Evolutionary conservation across 1,139 yeast genomes (phyloP).

Genomic region (Diutina siamensis): DNA sequence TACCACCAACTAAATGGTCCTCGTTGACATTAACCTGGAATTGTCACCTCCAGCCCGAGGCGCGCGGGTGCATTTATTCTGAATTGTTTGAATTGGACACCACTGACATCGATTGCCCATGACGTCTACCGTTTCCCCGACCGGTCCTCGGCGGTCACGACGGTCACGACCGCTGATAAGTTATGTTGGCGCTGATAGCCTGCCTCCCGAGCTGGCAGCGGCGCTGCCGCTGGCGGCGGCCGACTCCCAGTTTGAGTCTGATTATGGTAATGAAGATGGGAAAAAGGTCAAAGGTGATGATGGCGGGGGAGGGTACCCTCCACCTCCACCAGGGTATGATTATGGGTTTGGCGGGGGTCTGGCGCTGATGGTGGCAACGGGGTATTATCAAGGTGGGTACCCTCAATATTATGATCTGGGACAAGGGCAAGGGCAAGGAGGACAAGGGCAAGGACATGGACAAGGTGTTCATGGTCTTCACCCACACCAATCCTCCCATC

Average conservation of each 20-base stretch:
- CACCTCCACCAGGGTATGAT: neutral
- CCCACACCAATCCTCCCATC: neutral
- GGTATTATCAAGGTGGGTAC: neutral
- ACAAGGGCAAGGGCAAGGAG: neutral
- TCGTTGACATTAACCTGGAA: neutral
- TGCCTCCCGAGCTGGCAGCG: neutral
- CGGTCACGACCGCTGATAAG: neutral
- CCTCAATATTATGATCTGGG: neutral
- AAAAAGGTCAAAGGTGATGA: too few species aligned
- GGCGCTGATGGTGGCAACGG: neutral
- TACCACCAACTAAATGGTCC: too few species aligned
- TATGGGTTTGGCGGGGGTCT: neutral
- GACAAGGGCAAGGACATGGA: neutral
- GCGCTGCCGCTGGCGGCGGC: neutral
- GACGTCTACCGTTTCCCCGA: neutral
- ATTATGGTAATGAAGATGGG: too few species aligned
- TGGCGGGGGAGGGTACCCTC: neutral
- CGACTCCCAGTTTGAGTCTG: neutral
- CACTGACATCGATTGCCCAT: neutral
- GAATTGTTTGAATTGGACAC: neutral
- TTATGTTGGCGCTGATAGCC: neutral
- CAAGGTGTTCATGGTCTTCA: neutral
- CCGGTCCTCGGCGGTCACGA: neutral
- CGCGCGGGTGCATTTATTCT: neutral
- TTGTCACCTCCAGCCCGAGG: neutral